Percentiles rank a stretch among this genome's conserved stretches.
These are phyloP conservation scores for Diaporthe nobilis DNA, from an alignment of 2,329 filamentous ascomycete genomes.

Conservation along the genomic window DNA sequence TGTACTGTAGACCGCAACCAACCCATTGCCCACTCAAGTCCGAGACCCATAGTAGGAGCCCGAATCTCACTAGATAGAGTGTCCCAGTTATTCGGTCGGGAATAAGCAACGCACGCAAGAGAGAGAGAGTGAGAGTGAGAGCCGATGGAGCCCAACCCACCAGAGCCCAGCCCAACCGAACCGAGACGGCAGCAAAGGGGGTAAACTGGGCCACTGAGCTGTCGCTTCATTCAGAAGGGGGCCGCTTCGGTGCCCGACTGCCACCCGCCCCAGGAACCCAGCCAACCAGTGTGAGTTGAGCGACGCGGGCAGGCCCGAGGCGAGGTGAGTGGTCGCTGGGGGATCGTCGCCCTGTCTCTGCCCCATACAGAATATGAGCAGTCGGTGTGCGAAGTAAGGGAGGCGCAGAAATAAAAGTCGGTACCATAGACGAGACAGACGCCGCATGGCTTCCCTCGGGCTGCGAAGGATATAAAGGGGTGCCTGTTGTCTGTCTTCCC, in stretches of 20 bases:
- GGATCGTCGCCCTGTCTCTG: not conserved
- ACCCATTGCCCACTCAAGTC: not conserved
- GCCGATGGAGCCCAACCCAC: constrained; percentile 1
- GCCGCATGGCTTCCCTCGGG: not conserved
- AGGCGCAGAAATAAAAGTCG: not conserved
- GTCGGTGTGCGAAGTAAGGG: constrained; percentile 20
- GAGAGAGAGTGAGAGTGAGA: not conserved
- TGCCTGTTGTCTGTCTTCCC: not conserved
- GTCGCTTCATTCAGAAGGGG: not conserved
- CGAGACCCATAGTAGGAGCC: not conserved
- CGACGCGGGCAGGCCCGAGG: constrained; percentile 7
- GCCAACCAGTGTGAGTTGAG: not conserved
- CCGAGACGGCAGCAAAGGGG: not conserved
- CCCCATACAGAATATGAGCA: too few species aligned
- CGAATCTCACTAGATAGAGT: not conserved
- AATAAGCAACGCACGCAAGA: not conserved
- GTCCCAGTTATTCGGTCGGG: not conserved
- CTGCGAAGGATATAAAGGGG: constrained; percentile 16
- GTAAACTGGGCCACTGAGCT: not conserved
- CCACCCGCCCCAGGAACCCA: not conserved
- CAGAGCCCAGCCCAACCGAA: constrained; percentile 12
- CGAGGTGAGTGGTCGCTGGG: not conserved
- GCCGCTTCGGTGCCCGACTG: constrained; percentile 19
- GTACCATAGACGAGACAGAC: not conserved
- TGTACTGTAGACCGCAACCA: not conserved